Evolutionary conservation across 495 filamentous ascomycete species (phyloP).

Genomic region (Paragyromitra xinjiangensis): DNA sequence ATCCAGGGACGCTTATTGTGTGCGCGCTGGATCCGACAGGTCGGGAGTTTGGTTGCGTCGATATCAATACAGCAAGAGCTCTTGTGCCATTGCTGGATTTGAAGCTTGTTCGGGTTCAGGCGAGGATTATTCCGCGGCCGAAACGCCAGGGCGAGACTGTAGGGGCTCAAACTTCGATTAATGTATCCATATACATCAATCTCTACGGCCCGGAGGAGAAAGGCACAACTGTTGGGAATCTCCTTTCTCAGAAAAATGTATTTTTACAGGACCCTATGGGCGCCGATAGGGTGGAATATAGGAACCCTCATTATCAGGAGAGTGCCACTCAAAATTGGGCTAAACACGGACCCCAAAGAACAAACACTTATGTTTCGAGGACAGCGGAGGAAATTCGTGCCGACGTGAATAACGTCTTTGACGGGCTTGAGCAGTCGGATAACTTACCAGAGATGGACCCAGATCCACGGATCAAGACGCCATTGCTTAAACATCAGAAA

Average conservation of each 20-base stretch:
- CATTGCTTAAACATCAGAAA: constrained; percentile 85
- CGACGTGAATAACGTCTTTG: constrained; percentile 88
- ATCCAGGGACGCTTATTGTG: constrained; percentile 68
- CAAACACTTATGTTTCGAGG: constrained; percentile 62
- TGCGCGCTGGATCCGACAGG: constrained; percentile 74
- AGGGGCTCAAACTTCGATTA: constrained; percentile 64
- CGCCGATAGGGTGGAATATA: constrained; percentile 34
- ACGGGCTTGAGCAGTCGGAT: constrained; percentile 76
- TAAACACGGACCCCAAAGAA: constrained; percentile 41
- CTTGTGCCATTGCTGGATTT: constrained; percentile 77
- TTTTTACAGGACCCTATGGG: constrained; percentile 42
- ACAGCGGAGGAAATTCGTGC: constrained; percentile 83
- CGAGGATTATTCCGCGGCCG: constrained; percentile 70
- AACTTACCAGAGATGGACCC: constrained; percentile 80
- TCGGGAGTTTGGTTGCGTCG: constrained; percentile 76
- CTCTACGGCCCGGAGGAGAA: constrained; percentile 80
- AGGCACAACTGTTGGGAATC: constrained; percentile 69
- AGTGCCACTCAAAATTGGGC: constrained; percentile 11
- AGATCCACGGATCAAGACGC: constrained; percentile 68
- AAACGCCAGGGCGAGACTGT: constrained; percentile 66
- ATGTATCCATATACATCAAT: constrained; percentile 71
- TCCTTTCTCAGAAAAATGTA: constrained; percentile 60
- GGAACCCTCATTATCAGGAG: constrained; percentile 47
- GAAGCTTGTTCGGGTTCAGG: constrained; percentile 69
- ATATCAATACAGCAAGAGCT: constrained; percentile 71